These are phyloP conservation scores for Alloteropsis semialata DNA, from an alignment of 176 grass and related monocot species.

Conservation along the genomic window DNA sequence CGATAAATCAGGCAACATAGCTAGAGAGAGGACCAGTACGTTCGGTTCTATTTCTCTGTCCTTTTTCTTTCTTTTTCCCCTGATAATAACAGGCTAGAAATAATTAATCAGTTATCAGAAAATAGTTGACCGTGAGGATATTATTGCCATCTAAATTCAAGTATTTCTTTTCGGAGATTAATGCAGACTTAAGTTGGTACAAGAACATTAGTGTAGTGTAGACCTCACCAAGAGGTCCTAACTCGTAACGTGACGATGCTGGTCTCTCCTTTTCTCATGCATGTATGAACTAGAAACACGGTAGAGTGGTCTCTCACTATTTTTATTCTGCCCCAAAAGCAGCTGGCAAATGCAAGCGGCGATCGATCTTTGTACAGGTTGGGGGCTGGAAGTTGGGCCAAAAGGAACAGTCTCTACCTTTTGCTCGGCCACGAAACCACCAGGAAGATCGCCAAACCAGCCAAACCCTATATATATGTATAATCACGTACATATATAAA, in stretches of 20 bases:
- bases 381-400: constrained; percentile 7
- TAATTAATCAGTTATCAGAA: neutral
- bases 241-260: neutral
- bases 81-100: neutral
- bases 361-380: neutral
- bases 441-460: constrained; percentile 20
- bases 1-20: neutral
- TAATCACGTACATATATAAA: neutral
- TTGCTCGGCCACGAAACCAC: constrained; percentile 39
- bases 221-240: neutral
- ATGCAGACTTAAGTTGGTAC: neutral
- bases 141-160: neutral
- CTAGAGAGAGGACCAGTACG: neutral
- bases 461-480: neutral
- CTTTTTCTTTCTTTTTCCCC: too few species aligned
- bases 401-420: constrained; percentile 30
- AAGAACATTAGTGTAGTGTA: neutral
- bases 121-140: neutral
- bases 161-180: neutral
- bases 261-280: neutral
- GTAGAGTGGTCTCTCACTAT: neutral
- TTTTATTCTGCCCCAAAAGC: constrained; percentile 18
- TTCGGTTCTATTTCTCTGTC: neutral
- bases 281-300: neutral
- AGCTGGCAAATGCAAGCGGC: constrained; percentile 12